A percentile compares a stretch with the other conserved stretches of the same genome.
phyloP scores from a whole-genome alignment of 176 grass and related monocot species.

The Urochloa ruziziensis region DNA sequence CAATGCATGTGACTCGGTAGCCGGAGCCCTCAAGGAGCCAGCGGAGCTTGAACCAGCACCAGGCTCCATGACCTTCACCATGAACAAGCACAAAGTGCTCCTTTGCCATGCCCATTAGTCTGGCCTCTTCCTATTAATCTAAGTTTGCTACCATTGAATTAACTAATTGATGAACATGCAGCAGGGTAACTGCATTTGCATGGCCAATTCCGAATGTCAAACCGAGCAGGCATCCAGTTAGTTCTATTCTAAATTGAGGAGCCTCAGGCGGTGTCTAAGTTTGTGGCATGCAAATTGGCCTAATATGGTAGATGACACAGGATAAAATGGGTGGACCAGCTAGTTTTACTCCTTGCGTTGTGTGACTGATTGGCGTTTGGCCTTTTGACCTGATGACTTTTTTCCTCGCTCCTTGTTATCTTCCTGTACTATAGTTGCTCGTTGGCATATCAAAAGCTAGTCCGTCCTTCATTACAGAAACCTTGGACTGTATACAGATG shows the following conservation, averaged over 20 bases:
- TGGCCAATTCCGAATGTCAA: not conserved
- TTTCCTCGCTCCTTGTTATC: no score
- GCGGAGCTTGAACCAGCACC: conserved; percentile 74
- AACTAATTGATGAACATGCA: conserved; percentile 13
- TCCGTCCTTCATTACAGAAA: not conserved
- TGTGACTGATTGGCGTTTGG: not conserved
- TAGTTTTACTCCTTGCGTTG: not conserved
- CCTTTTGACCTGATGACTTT: not conserved
- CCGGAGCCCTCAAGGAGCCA: conserved; percentile 51
- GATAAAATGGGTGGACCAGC: not conserved
- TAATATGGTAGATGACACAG: not conserved
- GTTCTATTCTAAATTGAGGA: conserved; percentile 8
- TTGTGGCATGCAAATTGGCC: conserved; percentile 1
- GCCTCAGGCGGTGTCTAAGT: conserved; percentile 8
- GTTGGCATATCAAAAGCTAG: not conserved
- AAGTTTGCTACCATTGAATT: not conserved
- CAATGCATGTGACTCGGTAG: conserved; percentile 49
- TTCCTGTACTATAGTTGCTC: not conserved
- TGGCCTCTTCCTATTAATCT: not conserved
- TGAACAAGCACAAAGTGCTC: conserved; percentile 57
- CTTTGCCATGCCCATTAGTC: not conserved
- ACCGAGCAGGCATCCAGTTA: not conserved
- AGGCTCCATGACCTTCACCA: conserved; percentile 64
- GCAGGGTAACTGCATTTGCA: not conserved
- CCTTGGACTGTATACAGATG: not conserved